Conservation (phyloP, 305 asterid species). For the Solanum hybrid region DNA sequence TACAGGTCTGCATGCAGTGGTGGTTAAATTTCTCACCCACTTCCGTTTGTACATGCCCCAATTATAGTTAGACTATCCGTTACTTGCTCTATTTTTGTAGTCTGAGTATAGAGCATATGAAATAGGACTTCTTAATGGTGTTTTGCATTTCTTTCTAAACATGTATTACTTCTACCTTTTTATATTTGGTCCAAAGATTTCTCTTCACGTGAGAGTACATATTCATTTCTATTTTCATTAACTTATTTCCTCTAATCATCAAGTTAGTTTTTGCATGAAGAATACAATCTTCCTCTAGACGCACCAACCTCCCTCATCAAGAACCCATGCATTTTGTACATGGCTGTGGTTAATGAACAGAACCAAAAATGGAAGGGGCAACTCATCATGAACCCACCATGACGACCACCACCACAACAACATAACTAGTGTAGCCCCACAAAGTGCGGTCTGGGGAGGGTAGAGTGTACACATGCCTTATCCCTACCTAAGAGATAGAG, state of each 20-base stretch:
- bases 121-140: neutral
- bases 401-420: neutral
- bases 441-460: neutral
- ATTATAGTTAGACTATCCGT: neutral
- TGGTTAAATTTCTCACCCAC: neutral
- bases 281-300: neutral
- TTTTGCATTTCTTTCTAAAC: neutral
- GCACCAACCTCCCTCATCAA: neutral
- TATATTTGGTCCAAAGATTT: neutral
- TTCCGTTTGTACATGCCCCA: neutral
- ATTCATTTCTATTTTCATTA: neutral
- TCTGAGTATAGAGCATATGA: neutral
- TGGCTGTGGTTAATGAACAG: neutral
- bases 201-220: neutral
- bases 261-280: neutral
- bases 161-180: neutral
- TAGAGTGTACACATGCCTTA: neutral
- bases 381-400: neutral
- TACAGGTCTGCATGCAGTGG: neutral
- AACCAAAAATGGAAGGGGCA: neutral
- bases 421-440: neutral
- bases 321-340: neutral
- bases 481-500: neutral
- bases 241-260: neutral
- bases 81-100: neutral